phyloP scores from a whole-genome alignment of 2,329 filamentous ascomycete species.

The Pseudonectria buxi region DNA sequence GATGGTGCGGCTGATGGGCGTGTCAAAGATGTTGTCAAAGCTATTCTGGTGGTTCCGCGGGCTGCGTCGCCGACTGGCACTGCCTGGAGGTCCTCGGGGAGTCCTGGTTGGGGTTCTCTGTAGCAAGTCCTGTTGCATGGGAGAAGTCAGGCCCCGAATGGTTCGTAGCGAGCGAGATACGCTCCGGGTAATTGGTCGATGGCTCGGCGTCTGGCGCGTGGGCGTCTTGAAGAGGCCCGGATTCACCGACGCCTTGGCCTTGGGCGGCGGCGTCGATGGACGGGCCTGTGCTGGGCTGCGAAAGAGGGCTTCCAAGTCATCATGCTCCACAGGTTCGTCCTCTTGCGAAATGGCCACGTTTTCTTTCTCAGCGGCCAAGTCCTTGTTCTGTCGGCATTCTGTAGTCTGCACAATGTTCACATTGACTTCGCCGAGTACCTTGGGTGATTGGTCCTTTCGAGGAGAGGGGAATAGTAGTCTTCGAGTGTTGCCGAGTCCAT shows the following conservation, averaged over 20 bases:
- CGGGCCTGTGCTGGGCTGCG: conserved; percentile 44
- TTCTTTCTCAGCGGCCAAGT: conserved; percentile 35
- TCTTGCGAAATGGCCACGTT: conserved; percentile 40
- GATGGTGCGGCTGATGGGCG: conserved; percentile 57
- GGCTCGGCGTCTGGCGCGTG: conserved; percentile 53
- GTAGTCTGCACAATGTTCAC: conserved; percentile 45
- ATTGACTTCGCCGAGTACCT: conserved; percentile 52
- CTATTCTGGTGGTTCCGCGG: conserved; percentile 33
- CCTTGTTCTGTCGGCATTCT: conserved; percentile 31
- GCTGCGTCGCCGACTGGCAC: conserved; percentile 35
- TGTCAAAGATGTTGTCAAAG: conserved; percentile 37
- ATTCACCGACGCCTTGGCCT: conserved; percentile 30
- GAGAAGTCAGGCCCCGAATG: conserved; percentile 37
- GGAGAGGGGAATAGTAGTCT: conserved; percentile 73
- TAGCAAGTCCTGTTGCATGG: conserved; percentile 32
- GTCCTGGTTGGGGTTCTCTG: conserved; percentile 46
- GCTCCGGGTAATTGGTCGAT: conserved; percentile 55
- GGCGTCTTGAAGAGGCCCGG: conserved; percentile 54
- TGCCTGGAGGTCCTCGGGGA: conserved; percentile 26
- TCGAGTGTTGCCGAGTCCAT: conserved; percentile 51
- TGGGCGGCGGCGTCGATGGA: conserved; percentile 48
- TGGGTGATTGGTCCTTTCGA: conserved; percentile 55
- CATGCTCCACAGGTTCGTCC: conserved; percentile 29
- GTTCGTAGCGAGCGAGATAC: conserved; percentile 51
- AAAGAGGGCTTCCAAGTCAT: conserved; percentile 60